Evolutionary conservation across 2,329 filamentous ascomycete species (phyloP), one percentile per base, ranked within the genome.

Genomic region (Malbranchea zuffiana): DNA sequence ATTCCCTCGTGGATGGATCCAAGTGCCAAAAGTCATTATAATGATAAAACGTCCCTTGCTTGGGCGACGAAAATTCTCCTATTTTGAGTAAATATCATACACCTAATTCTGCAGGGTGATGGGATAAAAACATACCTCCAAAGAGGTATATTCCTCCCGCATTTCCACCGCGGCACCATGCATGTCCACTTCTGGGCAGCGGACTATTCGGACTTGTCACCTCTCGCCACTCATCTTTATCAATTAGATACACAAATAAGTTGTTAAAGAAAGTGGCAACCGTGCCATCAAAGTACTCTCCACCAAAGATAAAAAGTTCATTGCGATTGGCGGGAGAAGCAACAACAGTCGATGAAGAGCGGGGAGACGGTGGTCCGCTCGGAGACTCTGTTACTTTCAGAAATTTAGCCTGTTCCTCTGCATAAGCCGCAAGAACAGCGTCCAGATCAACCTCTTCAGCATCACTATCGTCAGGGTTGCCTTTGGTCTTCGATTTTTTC

Each of bases 21-120:
- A 96, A 72, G 33, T 81, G 73, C 88, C 90, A 98, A 58, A 98
- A 96, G 63, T 96, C 90, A 53, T 93, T 94, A 65, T 98, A 98
- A 61, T 98, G 90, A 59, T 98, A 95, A 54, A 98, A 98, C 0
- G 88, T 96, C 3, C 90, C 90, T 61, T 96, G 90, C 57, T 95
- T 96, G 2, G 90, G 90, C 18, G 81, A 88, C 40, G 83, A 92
- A 59, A 98, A 98, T 62, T 98, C 90, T 43, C 88, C 61, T 63
- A 38, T 40, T 36, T 24, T 13, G 8, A 11, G 30, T 39, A 20
- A 39, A 24, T 15, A n/a, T n/a, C n/a, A n/a, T n/a, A n/a, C n/a
- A n/a, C n/a, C n/a, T n/a, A n/a, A n/a, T n/a, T n/a, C n/a, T n/a
- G n/a, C n/a, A n/a, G n/a, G n/a, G n/a, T n/a, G n/a, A n/a, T n/a